Evolutionary conservation across 257 asterid species (phyloP).

Genomic region (Capsicum baccatum): DNA sequence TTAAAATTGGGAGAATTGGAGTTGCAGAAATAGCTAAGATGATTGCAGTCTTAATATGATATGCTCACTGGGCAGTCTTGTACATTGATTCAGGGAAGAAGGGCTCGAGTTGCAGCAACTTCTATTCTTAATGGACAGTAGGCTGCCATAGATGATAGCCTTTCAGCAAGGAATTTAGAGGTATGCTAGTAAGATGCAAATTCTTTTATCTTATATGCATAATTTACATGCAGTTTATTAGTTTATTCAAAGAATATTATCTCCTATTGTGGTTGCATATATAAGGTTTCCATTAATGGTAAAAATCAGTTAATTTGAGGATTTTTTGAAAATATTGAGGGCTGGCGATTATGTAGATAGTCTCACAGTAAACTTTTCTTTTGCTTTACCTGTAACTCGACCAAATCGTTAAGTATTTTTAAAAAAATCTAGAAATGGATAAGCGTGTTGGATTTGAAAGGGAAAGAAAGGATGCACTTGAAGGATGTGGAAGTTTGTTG

Average conservation of each 20-base stretch:
- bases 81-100: constrained; percentile 89
- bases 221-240: neutral
- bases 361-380: neutral
- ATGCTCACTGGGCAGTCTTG: constrained; percentile 91
- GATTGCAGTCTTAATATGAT: constrained; percentile 78
- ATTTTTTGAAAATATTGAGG: neutral
- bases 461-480: neutral
- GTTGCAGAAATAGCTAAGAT: constrained; percentile 89
- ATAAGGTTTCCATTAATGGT: neutral
- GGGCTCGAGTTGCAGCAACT: constrained; percentile 92
- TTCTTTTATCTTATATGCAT: constrained; percentile 22
- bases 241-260: neutral
- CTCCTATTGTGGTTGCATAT: neutral
- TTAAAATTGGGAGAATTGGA: constrained; percentile 87
- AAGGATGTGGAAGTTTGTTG: neutral
- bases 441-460: neutral
- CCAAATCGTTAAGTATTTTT: neutral
- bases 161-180: constrained; percentile 92
- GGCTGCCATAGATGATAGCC: constrained; percentile 76
- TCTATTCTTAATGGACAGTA: constrained; percentile 85
- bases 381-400: neutral
- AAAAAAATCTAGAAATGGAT: neutral
- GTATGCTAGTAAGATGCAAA: constrained; percentile 44
- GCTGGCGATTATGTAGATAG: neutral
- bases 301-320: neutral